Percentiles rank a stretch among this genome's conserved stretches.
Conservation (phyloP, 1,139 yeast species). For the Kluyveromyces sp. region DNA sequence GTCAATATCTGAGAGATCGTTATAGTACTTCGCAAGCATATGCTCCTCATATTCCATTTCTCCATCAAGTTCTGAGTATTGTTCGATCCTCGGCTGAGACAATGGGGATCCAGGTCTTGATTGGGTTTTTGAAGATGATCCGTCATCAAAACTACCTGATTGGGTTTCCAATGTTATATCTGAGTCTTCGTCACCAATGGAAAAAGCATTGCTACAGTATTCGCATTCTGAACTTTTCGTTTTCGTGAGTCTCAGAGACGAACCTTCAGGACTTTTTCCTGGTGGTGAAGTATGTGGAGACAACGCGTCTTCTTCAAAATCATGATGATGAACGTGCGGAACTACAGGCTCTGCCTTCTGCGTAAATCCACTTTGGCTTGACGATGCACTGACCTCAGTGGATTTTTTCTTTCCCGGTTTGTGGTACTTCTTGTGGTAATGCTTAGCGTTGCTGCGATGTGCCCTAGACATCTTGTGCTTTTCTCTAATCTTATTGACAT, state of each 20-base stretch:
- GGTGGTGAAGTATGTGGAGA: conserved; percentile 4
- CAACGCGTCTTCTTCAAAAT: conserved; percentile 3
- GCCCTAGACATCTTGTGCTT: conserved; percentile 6
- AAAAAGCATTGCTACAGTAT: conserved; percentile 1
- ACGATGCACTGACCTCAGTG: neutral
- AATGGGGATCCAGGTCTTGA: conserved; percentile 7
- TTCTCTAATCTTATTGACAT: conserved; percentile 4
- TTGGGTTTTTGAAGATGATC: neutral
- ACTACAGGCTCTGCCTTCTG: conserved; percentile 3
- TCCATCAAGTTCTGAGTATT: conserved; percentile 21
- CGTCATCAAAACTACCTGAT: conserved; percentile 3
- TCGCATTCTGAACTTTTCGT: conserved; percentile 6
- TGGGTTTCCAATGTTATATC: conserved; percentile 2
- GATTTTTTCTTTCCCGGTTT: neutral
- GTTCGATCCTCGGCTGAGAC: conserved; percentile 2
- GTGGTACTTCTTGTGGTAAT: conserved; percentile 7
- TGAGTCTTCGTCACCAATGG: conserved; percentile 4
- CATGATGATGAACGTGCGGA: conserved; percentile 7
- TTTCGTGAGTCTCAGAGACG: neutral
- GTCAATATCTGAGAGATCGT: conserved; percentile 29
- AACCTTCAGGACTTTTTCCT: neutral
- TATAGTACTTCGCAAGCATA: conserved; percentile 30
- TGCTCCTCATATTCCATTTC: conserved; percentile 33
- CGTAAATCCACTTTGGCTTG: neutral
- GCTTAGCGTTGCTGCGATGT: conserved; percentile 10